Evolutionary conservation across 2,329 filamentous ascomycete species (phyloP), one percentile per base, ranked within the genome.

Genomic region (Zymoseptoria crescenta): DNA sequence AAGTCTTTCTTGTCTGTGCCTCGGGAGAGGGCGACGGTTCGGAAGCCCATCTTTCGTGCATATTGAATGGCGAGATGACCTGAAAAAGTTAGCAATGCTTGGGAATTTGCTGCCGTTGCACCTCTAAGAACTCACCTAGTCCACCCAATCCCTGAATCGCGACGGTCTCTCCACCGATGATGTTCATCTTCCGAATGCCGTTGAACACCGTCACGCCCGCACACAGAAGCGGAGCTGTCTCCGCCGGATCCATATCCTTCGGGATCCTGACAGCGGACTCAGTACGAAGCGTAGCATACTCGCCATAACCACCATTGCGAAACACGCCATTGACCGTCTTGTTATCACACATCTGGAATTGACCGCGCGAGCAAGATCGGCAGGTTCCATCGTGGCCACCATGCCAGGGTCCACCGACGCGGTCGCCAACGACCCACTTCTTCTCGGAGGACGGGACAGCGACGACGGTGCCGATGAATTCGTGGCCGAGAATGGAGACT

Each of bases 311-410:
- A 55, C 89, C 89, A 63, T 88, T 79, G 48, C 75, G 76, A 2
- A 76, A 82, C 4, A 88, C 79, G 10, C 89, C 88, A 70, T 89
- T 91, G 68, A 90, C 70, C 0, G 73, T 70, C 53, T 70, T 74
- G 64, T 86, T 82, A 21, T 83, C 77, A 73, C 89, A 92, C 74
- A 86, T 85, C 71, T 91, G 86, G 75, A 83, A 88, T 24, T 81
- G 71, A 1, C 83, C 84, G 16, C 82, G 79, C 57, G 81, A 80
- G 74, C 88, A 92, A 10, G 80, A 69, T 29, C 79, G 79, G 75
- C 88, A 92, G 1, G 74, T 75, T 1, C 74, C 73, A 67, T 87
- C 84, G 66, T 87, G 84, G 1, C 84, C 85, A 58, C 86, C 87
- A 67, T 89, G 86, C 86, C 87, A 90, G 0, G 80, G 73, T 0